These are phyloP conservation scores for Magnusiomyces ingens DNA, from an alignment of 1,139 yeast species.

Conservation along the genomic window DNA sequence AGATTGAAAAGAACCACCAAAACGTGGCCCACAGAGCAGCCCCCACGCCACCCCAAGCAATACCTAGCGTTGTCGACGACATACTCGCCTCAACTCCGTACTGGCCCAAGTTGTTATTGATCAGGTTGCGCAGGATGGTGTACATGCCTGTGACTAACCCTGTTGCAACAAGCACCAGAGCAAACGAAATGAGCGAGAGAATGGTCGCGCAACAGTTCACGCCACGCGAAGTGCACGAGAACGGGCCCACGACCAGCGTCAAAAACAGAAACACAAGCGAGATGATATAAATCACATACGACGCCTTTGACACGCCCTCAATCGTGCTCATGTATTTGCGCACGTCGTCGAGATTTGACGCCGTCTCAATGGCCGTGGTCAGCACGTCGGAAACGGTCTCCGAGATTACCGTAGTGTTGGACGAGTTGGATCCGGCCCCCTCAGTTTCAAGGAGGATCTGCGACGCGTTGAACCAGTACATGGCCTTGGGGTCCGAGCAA, in stretches of 20 bases:
- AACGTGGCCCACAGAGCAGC: conserved; percentile 35
- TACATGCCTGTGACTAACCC: conserved; percentile 44
- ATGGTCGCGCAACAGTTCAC: conserved; percentile 32
- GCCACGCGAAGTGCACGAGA: conserved; percentile 34
- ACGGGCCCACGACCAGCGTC: conserved; percentile 37
- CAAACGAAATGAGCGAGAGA: conserved; percentile 27
- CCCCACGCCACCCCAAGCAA: conserved; percentile 43
- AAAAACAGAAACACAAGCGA: conserved; percentile 39
- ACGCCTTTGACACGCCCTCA: conserved; percentile 39
- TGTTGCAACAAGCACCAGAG: conserved; percentile 29
- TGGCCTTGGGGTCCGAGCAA: conserved; percentile 36
- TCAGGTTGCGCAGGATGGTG: conserved; percentile 32
- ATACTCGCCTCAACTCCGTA: conserved; percentile 39
- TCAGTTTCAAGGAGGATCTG: conserved; percentile 39
- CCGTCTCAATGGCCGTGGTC: conserved; percentile 25
- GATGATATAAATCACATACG: conserved; percentile 42
- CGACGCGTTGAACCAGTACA: conserved; percentile 59
- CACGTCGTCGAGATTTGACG: conserved; percentile 19
- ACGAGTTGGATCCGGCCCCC: conserved; percentile 27
- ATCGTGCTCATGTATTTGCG: conserved; percentile 32
- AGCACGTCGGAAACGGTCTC: conserved; percentile 25
- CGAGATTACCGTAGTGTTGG: conserved; percentile 20
- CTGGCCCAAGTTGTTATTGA: conserved; percentile 33
- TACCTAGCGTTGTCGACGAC: conserved; percentile 34
- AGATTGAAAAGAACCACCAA: conserved; percentile 38